Conservation (phyloP, 2,329 filamentous ascomycete species). For the Calonectria ilicicola region DNA sequence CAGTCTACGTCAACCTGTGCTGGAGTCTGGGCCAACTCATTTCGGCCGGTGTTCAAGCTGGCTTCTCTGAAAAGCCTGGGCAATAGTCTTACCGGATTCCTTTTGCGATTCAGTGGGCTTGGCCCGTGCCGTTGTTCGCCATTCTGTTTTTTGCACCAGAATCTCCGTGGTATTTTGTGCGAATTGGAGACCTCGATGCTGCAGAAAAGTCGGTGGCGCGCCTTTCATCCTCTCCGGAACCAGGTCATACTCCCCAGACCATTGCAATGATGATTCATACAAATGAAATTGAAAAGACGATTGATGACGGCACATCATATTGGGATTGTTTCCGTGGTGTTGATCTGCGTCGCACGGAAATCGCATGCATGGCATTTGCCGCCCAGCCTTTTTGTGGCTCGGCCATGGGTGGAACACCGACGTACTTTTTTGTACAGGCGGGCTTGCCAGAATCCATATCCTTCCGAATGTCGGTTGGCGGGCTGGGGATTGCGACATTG, state of each 20-base stretch:
- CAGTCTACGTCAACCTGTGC: slow-evolving; percentile 21
- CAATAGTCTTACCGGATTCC: slow-evolving; percentile 52
- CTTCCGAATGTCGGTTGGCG: slow-evolving; percentile 53
- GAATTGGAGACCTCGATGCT: slow-evolving; percentile 44
- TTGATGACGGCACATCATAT: slow-evolving; percentile 44
- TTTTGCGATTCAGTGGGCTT: slow-evolving; percentile 50
- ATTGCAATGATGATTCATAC: slow-evolving; percentile 45
- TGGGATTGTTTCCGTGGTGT: slow-evolving; percentile 58
- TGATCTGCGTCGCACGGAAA: slow-evolving; percentile 56
- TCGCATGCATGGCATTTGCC: slow-evolving; percentile 50
- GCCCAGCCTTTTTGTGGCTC: slow-evolving; percentile 51
- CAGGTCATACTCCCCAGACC: slow-evolving; percentile 29
- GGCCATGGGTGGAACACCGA: slow-evolving; percentile 49
- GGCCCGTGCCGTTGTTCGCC: slow-evolving; percentile 43
- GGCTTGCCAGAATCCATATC: slow-evolving; percentile 50
- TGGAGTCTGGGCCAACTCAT: slow-evolving; percentile 19
- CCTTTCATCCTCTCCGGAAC: slow-evolving; percentile 4
- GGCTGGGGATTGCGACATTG: slow-evolving; percentile 5
- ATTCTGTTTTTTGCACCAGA: slow-evolving; percentile 44
- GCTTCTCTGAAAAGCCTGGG: slow-evolving; percentile 22
- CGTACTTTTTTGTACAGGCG: slow-evolving; percentile 57
- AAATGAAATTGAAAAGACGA: slow-evolving; percentile 43
- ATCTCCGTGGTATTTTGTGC: slow-evolving; percentile 53
- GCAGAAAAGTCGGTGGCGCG: slow-evolving; percentile 26
- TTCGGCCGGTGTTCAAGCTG: background rate